Percentiles rank a stretch among this genome's conserved stretches.
These are phyloP conservation scores for Porodaedalea pini DNA, from an alignment of 1,284 basidiomycete species.

Conservation along the genomic window DNA sequence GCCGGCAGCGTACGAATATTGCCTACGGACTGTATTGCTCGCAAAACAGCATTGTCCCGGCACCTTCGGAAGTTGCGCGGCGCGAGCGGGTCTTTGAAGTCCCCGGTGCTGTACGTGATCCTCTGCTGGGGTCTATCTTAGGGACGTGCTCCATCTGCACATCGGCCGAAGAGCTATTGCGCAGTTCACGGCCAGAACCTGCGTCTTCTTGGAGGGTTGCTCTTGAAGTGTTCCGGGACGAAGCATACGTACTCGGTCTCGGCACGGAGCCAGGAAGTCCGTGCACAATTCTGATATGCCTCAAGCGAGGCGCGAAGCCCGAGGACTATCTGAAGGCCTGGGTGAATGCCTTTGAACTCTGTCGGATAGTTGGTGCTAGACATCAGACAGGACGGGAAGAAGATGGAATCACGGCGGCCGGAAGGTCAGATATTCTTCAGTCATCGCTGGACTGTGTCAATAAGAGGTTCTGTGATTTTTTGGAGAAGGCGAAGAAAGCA, in stretches of 20 bases:
- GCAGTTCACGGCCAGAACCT: background rate
- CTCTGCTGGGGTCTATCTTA: background rate
- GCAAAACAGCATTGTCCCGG: background rate
- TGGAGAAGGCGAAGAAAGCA: constrained; percentile 10
- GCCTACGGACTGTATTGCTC: constrained; percentile 45
- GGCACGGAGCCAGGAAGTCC: constrained; percentile 25
- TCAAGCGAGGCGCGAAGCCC: constrained; percentile 46
- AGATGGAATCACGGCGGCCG: background rate
- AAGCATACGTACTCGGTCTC: constrained; percentile 52
- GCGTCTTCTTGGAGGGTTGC: constrained; percentile 22
- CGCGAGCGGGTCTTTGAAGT: constrained; percentile 19
- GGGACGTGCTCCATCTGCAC: constrained; percentile 12
- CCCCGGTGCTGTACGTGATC: constrained; percentile 19
- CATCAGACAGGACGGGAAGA: background rate
- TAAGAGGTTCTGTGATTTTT: constrained; percentile 7
- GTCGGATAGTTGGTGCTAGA: constrained; percentile 19
- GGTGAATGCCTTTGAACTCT: constrained; percentile 41
- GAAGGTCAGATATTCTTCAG: background rate
- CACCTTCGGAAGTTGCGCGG: constrained; percentile 20
- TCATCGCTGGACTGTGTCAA: background rate
- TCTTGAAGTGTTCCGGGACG: constrained; percentile 35
- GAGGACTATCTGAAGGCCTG: constrained; percentile 55
- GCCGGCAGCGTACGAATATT: constrained; percentile 53
- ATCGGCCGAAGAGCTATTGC: constrained; percentile 11
- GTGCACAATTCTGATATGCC: constrained; percentile 36